Evolutionary conservation across 352 stramenopile genomes (phyloP), one percentile per base, ranked within the genome.

Genomic region (Pythium phragmiticola): DNA sequence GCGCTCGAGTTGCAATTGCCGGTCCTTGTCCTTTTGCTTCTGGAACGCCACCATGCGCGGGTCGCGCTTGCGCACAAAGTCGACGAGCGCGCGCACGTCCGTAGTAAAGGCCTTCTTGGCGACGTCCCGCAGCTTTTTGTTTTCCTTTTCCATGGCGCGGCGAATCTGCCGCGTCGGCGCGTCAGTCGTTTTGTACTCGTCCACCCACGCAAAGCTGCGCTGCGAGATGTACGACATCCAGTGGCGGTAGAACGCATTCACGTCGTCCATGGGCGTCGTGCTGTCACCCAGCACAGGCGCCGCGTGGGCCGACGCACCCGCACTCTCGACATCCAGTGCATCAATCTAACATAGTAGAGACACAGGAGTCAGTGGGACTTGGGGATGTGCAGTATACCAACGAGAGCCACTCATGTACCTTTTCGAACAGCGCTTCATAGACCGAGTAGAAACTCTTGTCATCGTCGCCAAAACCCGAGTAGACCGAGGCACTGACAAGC

Each of bases 141-240:
- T 95, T 60, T 94, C 87, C 65, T 95, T 95, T 57, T 95, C 87
- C 85, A 93, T 94, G 4, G 84, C 80, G 37, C 87, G 80, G 19
- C 87, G 74, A 45, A 95, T 80, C 55, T 89, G 66, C 23, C 87
- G 80, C 26, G 74, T 95, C 36, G 87, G 82, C 14, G 82, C 87
- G 53, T 95, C 84, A 33, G 79, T 86, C 49, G 84, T 90, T 57
- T 87, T 89, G 75, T 94, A 95, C 65, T 88, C 79, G 53, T 95
- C 85, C 23, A 90, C 70, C 82, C 83, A 94, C 23, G 76, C 70
- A 62, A 95, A 95, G 48, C 60, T 77, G 42, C 82, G 87, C 65
- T 87, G 77, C 21, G 84, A 82, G 47, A 82, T 73, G 69, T 92
- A 95, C 43, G 77, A 82, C 52, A 73, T 74, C 87, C 87, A 95